Conservation (phyloP, 352 stramenopile genomes). For the Salisapilia sapeloensis region DNA sequence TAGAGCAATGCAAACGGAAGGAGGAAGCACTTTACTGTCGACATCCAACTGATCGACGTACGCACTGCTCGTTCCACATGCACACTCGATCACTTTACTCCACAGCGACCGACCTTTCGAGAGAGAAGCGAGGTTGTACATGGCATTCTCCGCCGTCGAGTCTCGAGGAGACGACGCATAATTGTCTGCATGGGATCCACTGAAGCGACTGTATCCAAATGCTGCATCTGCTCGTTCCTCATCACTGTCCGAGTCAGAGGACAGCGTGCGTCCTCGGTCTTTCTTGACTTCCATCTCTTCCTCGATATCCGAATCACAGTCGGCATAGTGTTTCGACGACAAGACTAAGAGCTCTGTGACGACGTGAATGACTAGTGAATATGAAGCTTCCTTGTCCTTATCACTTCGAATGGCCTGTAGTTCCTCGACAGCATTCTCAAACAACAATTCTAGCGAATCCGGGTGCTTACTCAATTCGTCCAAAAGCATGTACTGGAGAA, state of each 20-base stretch:
- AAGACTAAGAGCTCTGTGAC: conserved; percentile 46
- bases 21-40: conserved; percentile 33
- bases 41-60: conserved; percentile 32
- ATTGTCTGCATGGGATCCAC: conserved; percentile 36
- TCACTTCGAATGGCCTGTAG: conserved; percentile 29
- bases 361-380: conserved; percentile 56
- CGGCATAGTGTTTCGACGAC: conserved; percentile 35
- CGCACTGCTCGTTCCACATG: conserved; percentile 15
- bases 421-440: conserved; percentile 44
- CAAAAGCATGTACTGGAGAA: conserved; percentile 77
- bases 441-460: conserved; percentile 43
- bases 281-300: conserved; percentile 6
- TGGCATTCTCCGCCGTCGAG: conserved; percentile 35
- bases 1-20: conserved; percentile 63
- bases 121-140: conserved; percentile 68
- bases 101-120: conserved; percentile 36
- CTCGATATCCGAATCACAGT: conserved; percentile 10
- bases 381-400: conserved; percentile 28
- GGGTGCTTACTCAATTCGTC: conserved; percentile 71
- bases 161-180: conserved; percentile 37
- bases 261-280: conserved; percentile 1
- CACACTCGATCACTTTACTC: conserved; percentile 25
- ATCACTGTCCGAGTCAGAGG: conserved; percentile 1
- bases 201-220: conserved; percentile 32
- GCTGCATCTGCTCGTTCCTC: conserved; percentile 14